Conservation (phyloP, 805 yeast genomes). For the Barnettozyma pratensis region DNA sequence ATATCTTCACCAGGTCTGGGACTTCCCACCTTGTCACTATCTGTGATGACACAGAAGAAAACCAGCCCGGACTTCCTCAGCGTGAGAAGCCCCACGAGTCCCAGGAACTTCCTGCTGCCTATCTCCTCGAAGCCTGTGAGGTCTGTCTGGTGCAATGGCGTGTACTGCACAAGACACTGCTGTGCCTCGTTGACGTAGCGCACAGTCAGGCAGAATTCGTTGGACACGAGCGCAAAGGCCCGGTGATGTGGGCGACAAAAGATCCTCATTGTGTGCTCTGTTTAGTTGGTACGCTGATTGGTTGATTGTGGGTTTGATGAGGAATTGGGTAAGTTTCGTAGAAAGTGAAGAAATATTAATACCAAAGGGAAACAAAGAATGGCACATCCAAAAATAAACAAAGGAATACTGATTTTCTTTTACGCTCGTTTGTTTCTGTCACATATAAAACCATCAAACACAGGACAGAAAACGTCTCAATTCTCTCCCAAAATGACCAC, state of each 20-base stretch:
- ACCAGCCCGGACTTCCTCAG: conserved; percentile 41
- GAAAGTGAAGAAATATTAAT: background rate
- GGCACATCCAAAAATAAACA: background rate
- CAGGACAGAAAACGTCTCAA: background rate
- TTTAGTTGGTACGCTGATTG: background rate
- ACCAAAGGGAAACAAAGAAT: background rate
- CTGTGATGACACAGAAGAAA: conserved; percentile 55
- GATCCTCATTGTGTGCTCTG: conserved; percentile 14
- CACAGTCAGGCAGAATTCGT: conserved; percentile 54
- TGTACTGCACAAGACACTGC: conserved; percentile 46
- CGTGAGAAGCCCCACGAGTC: conserved; percentile 57
- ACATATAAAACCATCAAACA: too few relatives aligned
- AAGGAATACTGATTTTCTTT: background rate
- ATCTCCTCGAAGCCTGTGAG: conserved; percentile 37
- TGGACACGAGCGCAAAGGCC: conserved; percentile 59
- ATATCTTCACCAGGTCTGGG: conserved; percentile 52
- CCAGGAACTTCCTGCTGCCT: conserved; percentile 34
- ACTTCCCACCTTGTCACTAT: conserved; percentile 50
- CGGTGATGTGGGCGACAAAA: conserved; percentile 58
- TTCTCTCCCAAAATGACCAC: background rate
- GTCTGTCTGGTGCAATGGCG: conserved; percentile 36
- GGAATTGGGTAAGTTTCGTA: background rate
- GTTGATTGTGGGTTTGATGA: background rate
- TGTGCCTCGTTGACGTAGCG: conserved; percentile 32
- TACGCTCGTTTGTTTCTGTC: too few relatives aligned